These are phyloP conservation scores for Cladosporium sp. DNA, from an alignment of 2,329 filamentous ascomycete genomes.

Conservation along the genomic window DNA sequence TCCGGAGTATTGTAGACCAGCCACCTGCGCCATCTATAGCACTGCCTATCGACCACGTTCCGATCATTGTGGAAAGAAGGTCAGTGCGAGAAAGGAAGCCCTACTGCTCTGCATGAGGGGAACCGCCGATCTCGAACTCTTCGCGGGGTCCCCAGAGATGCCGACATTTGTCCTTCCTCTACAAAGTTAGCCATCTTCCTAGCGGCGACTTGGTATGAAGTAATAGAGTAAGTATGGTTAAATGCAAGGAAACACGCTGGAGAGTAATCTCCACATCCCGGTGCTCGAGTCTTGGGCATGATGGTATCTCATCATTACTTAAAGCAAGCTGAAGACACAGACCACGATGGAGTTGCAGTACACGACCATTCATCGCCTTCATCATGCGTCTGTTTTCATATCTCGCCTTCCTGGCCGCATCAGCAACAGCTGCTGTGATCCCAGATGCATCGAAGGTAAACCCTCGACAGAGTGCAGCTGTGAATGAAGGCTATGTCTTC, in stretches of 20 bases:
- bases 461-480: background rate
- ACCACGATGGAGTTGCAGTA: background rate
- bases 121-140: background rate
- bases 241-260: background rate
- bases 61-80: background rate
- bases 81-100: background rate
- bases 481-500: slow-evolving; percentile 49
- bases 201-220: slow-evolving; percentile 10
- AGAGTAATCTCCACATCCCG: background rate
- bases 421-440: slow-evolving; percentile 9
- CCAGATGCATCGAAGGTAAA: background rate
- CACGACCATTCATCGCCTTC: background rate
- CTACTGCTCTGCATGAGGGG: background rate
- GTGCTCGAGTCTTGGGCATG: background rate
- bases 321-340: background rate
- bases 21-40: background rate
- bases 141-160: slow-evolving; percentile 2
- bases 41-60: background rate
- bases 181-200: background rate
- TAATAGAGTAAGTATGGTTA: slow-evolving; percentile 3
- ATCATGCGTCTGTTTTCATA: slow-evolving; percentile 4
- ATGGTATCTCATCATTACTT: background rate
- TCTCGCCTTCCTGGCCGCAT: background rate
- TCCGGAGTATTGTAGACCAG: background rate
- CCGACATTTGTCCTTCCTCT: slow-evolving; percentile 1